A percentile compares a stretch with the other conserved stretches of the same genome.
These are phyloP conservation scores for Penicillium freii DNA, from an alignment of 2,329 filamentous ascomycete species.

Conservation along the genomic window DNA sequence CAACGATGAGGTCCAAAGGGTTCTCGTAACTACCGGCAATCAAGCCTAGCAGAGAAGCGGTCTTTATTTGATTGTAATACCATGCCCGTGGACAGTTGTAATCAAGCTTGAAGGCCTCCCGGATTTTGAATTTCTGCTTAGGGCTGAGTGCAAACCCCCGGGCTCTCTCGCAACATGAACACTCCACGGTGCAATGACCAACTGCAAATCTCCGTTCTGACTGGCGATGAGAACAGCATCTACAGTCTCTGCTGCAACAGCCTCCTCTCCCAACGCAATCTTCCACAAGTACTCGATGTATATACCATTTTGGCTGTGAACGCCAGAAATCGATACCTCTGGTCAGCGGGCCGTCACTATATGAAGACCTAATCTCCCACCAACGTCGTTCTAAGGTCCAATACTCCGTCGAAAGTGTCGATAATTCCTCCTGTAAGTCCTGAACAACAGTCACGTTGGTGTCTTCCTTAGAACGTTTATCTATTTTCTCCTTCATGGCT, in stretches of 20 bases:
- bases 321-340: constrained; percentile 9
- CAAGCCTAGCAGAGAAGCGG: not conserved
- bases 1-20: constrained; percentile 4
- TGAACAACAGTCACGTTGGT: not conserved
- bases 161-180: not conserved
- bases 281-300: constrained; percentile 3
- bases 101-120: not conserved
- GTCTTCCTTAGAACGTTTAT: not conserved
- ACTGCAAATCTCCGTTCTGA: not conserved
- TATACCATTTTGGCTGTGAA: constrained; percentile 9
- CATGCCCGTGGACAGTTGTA: not conserved
- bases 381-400: not conserved
- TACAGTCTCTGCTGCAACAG: constrained; percentile 4
- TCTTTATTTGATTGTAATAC: not conserved
- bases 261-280: constrained; percentile 3
- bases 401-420: not conserved
- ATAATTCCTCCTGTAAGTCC: not conserved
- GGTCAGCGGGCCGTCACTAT: not conserved
- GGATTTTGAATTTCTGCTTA: not conserved
- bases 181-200: not conserved
- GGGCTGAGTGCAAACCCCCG: not conserved
- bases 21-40: constrained; percentile 1
- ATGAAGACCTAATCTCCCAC: not conserved
- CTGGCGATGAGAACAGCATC: constrained; percentile 1
- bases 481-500: not conserved